Base-by-base conservation (phyloP, 257 asterid species). In the Petunia axillaris region DNA sequence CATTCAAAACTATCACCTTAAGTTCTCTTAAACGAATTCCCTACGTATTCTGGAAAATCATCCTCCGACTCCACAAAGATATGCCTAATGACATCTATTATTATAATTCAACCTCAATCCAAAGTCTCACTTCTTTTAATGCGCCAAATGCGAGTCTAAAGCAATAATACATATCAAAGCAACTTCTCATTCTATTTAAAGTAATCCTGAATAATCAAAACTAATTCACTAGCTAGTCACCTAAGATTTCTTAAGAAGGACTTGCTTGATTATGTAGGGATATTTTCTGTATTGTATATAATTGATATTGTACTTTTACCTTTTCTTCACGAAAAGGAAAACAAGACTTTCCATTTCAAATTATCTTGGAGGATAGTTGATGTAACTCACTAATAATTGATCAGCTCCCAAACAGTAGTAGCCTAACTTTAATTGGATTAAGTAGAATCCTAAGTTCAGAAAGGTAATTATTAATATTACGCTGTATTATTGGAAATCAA, bases 121-220 rank as follows among this genome's bases (percentile, higher is more conserved):
- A 73, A 73, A 50, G 78, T 73, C 78, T 73, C 46, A 73, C 78
- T 36, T 73, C 78, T 73, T 73, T 73, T 73, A 36, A 73, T 50
- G 78, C 7, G 46, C 63, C 54, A 73, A 73, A 73, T 48, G 36
- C 25, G 40, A 71, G 77, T 73, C 14, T 73, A 73, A 73, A 36
- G 62, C 36, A 73, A 73, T 73, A 50, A 73, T 73, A 13, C 78
- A 73, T 35, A 44, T 73, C 50, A 73, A 73, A 73, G 78, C 35
- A 73, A 73, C 37, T 44, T 73, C 46, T 36, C 46, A 73, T 40
- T 11, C 78, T 5, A 73, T 40, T 48, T 48, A 5, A 71, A 71
- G n/a, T 70, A 71, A 50, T 50, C 36, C 36, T 52, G 46, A 5
- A 37, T 73, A 11, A 73, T 50, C 73, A 14, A 39, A 64, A 65